These are phyloP conservation scores for Penicillium maclennaniae DNA, from an alignment of 495 filamentous ascomycete genomes.

Conservation along the genomic window DNA sequence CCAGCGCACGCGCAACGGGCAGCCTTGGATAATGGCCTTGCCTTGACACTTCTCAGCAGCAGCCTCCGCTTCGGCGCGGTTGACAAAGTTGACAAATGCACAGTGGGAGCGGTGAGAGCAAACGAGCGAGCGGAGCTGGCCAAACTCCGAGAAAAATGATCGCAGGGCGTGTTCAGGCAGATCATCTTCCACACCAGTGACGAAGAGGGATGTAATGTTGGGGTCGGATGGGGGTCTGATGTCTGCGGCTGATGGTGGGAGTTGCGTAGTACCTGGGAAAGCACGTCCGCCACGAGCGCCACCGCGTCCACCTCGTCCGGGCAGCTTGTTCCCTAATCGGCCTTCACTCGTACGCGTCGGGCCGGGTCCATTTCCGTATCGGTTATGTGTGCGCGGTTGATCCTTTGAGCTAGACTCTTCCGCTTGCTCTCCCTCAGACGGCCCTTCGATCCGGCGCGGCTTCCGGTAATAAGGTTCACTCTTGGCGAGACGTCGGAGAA, in stretches of 20 bases:
- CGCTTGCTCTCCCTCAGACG: slow-evolving; percentile 36
- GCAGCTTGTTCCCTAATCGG: slow-evolving; percentile 33
- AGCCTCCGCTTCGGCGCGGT: slow-evolving; percentile 74
- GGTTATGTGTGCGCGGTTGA: slow-evolving; percentile 33
- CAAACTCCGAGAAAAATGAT: slow-evolving; percentile 83
- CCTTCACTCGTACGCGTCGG: slow-evolving; percentile 66
- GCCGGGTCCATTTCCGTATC: slow-evolving; percentile 45
- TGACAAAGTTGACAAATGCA: slow-evolving; percentile 91
- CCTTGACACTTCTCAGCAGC: slow-evolving; percentile 84
- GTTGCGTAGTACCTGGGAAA: slow-evolving; percentile 66
- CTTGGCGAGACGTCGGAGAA: slow-evolving; percentile 77
- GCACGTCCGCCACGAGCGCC: slow-evolving; percentile 55
- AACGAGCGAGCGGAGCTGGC: slow-evolving; percentile 80
- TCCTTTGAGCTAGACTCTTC: slow-evolving; percentile 20
- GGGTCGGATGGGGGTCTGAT: slow-evolving; percentile 77
- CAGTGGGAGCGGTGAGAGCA: slow-evolving; percentile 96
- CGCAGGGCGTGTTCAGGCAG: slow-evolving; percentile 87
- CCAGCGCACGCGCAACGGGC: slow-evolving; percentile 86
- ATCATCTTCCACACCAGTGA: slow-evolving; percentile 95
- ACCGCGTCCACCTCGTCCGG: slow-evolving; percentile 40
- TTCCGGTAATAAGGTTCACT: slow-evolving; percentile 94
- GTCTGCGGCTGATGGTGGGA: slow-evolving; percentile 77
- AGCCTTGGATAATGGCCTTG: slow-evolving; percentile 75
- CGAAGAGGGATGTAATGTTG: slow-evolving; percentile 84
- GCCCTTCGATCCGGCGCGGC: slow-evolving; percentile 61